Conservation (phyloP, 805 yeast genomes). For the Schwanniomyces yamadae region DNA sequence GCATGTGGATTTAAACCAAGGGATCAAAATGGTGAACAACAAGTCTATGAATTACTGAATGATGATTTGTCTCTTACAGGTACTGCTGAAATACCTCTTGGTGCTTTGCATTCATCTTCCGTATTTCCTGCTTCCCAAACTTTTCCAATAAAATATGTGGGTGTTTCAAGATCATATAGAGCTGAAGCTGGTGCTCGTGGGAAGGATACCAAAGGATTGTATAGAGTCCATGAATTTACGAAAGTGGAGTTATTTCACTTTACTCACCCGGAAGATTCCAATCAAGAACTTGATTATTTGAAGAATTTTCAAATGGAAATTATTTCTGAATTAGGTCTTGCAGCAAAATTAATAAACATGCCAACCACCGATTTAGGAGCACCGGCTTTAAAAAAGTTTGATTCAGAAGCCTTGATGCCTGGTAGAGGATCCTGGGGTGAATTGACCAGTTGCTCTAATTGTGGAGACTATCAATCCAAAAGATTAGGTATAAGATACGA, state of each 20-base stretch:
- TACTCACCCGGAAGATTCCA: constrained; percentile 56
- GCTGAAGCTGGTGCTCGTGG: constrained; percentile 99
- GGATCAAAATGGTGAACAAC: constrained; percentile 82
- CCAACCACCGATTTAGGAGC: constrained; percentile 91
- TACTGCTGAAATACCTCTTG: constrained; percentile 93
- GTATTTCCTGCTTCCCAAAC: constrained; percentile 35
- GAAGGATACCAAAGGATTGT: constrained; percentile 84
- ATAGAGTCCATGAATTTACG: constrained; percentile 94
- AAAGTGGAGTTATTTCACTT: constrained; percentile 84
- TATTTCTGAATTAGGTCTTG: constrained; percentile 65
- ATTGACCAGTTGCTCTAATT: constrained; percentile 84
- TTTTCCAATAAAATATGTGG: constrained; percentile 65
- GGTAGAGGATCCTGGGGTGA: constrained; percentile 95
- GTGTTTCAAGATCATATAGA: constrained; percentile 81
- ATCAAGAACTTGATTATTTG: constrained; percentile 55
- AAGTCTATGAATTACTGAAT: constrained; percentile 65
- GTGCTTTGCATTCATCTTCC: constrained; percentile 66
- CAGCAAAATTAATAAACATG: constrained; percentile 82
- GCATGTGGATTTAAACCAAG: constrained; percentile 97
- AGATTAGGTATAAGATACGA: constrained; percentile 68
- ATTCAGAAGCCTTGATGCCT: constrained; percentile 98
- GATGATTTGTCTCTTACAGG: constrained; percentile 74
- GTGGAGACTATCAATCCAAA: constrained; percentile 87
- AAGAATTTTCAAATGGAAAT: constrained; percentile 64
- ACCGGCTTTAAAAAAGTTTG: constrained; percentile 88